Base-by-base conservation (phyloP, 306 rosid genomes). In the Malus sylvestris region DNA sequence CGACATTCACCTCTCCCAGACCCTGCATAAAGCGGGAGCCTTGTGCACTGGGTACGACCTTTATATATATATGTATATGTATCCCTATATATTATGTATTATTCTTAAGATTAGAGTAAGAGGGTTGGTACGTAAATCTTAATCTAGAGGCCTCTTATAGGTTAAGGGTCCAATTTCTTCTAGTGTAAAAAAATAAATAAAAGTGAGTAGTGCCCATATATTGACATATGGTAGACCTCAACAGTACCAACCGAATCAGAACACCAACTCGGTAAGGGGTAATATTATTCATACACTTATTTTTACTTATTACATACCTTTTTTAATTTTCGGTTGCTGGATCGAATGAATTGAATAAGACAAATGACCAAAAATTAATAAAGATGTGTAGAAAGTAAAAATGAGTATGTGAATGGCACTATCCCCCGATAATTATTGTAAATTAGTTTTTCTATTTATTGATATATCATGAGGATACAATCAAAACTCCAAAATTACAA, bases 241-340 rank as follows among this genome's bases (percentile, higher is more conserved):
- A 45, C 46, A 44, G 78, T 66, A 74, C 29, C 18, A 44, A 61
- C 30, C 10, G 11, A 62, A 62, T 9, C 67, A 14, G 29, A 16
- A 62, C 67, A 25, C n/a, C 67, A 62, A 14, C 19, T 19, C 8
- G 55, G 2, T 51, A 16, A 51, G 0, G 19, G 19, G 1, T 14
- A 18, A 7, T 15, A 7, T 2, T 49, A 27, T 38, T 4, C 15
- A 6, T 4, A 60, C 2, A 60, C 33, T 60, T 60, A 60, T 4
- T 59, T 53, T 53, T 53, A 16, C 4, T 2, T 55, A 7, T 9
- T 20, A 57, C 13, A 57, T 0, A n/a, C 1, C 0, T 55, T 5
- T 0, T 57, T 15, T 1, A 14, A 49, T 4, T 14, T 49, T 14
- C 0, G 2, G 16, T 0, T 0, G 3, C 4, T 49, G 0, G 1